Percentiles rank a stretch among this genome's conserved stretches.
These are phyloP conservation scores for Fraxinus platypoda DNA, from an alignment of 305 asterid species.

Conservation along the genomic window DNA sequence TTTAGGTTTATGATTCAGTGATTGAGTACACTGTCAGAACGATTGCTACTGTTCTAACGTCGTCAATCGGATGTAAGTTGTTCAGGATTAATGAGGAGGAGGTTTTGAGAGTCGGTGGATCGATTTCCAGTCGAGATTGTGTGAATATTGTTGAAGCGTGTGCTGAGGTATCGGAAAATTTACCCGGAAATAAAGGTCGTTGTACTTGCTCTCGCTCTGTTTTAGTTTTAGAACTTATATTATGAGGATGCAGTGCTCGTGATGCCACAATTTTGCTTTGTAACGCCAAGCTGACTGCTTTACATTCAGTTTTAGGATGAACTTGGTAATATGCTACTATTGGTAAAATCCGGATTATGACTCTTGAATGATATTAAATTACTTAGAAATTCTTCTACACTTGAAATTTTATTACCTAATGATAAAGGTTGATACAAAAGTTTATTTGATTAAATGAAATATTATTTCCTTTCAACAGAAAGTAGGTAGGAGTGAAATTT, in stretches of 20 bases:
- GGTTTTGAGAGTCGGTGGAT: constrained; percentile 56
- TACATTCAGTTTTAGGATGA: neutral
- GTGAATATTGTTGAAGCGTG: constrained; percentile 42
- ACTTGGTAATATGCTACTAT: neutral
- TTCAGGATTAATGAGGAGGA: constrained; percentile 31
- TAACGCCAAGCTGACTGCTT: neutral
- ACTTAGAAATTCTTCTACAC: neutral
- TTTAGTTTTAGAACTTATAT: neutral
- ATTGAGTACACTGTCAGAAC: constrained; percentile 50
- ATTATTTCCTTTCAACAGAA: neutral
- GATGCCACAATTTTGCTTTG: neutral
- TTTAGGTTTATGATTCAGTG: constrained; percentile 60
- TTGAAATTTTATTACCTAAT: neutral
- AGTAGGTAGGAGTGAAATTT: neutral
- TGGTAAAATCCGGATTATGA: neutral
- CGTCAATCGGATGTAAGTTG: constrained; percentile 58
- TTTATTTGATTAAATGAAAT: neutral
- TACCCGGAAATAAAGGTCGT: constrained; percentile 51
- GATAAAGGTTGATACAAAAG: neutral
- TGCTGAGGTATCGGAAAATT: constrained; percentile 44
- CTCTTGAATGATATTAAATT: neutral
- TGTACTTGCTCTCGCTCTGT: neutral
- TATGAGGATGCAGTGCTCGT: neutral
- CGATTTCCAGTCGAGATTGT: constrained; percentile 42
- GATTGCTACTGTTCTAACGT: constrained; percentile 52